These are phyloP conservation scores for Moesziomyces sp. DNA, from an alignment of 1,284 basidiomycete species.

Conservation along the genomic window DNA sequence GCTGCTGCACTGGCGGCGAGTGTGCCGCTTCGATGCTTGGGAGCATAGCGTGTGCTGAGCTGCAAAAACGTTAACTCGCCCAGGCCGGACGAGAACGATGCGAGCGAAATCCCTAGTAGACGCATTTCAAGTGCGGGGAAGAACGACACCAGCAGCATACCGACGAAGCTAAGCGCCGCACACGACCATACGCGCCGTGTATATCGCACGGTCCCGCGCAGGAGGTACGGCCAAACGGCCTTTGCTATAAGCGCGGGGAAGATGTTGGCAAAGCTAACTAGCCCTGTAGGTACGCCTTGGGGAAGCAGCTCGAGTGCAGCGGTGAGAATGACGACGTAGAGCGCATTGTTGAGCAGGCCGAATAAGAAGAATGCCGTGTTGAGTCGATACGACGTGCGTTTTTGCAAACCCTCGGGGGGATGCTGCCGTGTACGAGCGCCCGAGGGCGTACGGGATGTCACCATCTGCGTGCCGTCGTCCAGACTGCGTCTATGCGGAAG, in stretches of 20 bases:
- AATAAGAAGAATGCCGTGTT: slow-evolving; percentile 64
- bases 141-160: slow-evolving; percentile 76
- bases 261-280: slow-evolving; percentile 79
- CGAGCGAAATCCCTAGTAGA: slow-evolving; percentile 85
- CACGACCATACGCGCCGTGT: slow-evolving; percentile 67
- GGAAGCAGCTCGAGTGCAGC: slow-evolving; percentile 95
- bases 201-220: slow-evolving; percentile 59
- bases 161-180: slow-evolving; percentile 58
- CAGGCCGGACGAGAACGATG: slow-evolving; percentile 91
- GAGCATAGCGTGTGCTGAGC: slow-evolving; percentile 78
- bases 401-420: neutral
- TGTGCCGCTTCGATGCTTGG: slow-evolving; percentile 6
- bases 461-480: slow-evolving; percentile 3
- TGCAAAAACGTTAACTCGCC: slow-evolving; percentile 96
- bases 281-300: slow-evolving; percentile 73
- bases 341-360: slow-evolving; percentile 69
- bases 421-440: neutral
- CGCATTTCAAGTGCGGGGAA: slow-evolving; percentile 78
- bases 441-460: neutral
- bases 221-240: slow-evolving; percentile 85
- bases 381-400: slow-evolving; percentile 31
- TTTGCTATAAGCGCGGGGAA: slow-evolving; percentile 75
- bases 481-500: neutral
- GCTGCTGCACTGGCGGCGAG: slow-evolving; percentile 8
- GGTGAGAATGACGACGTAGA: slow-evolving; percentile 92